These are phyloP conservation scores for Monosporascus sp. DNA, from an alignment of 2,329 filamentous ascomycete genomes.

Conservation along the genomic window DNA sequence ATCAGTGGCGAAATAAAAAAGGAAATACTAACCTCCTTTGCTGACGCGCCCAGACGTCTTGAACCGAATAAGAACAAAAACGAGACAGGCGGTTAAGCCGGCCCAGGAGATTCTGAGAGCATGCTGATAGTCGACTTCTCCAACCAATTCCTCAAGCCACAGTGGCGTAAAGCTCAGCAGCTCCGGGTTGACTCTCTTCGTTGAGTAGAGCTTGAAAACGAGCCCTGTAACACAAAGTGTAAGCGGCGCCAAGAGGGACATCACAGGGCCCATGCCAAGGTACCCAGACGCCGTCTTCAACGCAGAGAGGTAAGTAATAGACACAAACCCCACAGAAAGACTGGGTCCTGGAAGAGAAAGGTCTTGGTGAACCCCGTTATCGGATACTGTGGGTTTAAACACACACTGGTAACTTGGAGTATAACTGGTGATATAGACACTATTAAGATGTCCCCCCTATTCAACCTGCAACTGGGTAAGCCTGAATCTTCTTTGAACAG, in stretches of 20 bases:
- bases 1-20: background rate
- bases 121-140: background rate
- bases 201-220: constrained; percentile 1
- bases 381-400: constrained; percentile 1
- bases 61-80: background rate
- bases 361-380: background rate
- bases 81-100: background rate
- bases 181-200: constrained; percentile 3
- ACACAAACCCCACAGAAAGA: background rate
- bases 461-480: background rate
- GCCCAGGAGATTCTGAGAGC: constrained; percentile 1
- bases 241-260: background rate
- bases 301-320: background rate
- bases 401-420: background rate
- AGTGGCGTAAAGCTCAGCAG: constrained; percentile 1
- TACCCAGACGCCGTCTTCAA: background rate
- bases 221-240: background rate
- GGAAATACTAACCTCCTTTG: background rate
- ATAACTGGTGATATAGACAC: background rate
- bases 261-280: background rate
- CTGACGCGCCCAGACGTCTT: background rate
- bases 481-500: background rate
- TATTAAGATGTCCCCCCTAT: background rate
- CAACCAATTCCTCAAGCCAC: constrained; percentile 1
- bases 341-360: constrained; percentile 1